Base-by-base conservation (phyloP, 768 basidiomycete genomes). In the Paxillus rubicundulus region DNA sequence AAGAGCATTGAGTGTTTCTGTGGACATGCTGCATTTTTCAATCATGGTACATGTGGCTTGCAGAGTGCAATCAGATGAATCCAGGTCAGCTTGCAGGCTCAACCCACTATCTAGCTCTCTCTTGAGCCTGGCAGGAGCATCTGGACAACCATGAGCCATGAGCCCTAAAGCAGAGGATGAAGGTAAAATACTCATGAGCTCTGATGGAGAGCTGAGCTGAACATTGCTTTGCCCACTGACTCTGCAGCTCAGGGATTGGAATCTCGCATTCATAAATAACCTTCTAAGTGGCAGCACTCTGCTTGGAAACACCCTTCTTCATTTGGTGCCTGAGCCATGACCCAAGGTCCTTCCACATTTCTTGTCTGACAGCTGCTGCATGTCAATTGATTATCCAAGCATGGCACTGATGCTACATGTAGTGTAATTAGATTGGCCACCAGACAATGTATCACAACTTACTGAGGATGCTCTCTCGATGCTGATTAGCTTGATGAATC, bases 301-400 rank as follows among this genome's bases (percentile, higher is more conserved):
- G 65, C 0, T 27, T 47, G 14, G 45, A 6, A 7, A 68, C 49
- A 2, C 64, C 64, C 20, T 57, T 49, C 12, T 42, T 49, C 2
- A 65, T 54, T 9, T 60, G 54, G 4, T 61, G 56, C 1, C 45
- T 47, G 6, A 74, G 55, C 73, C 73, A 76, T 5, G 54, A 48
- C 0, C 74, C 72, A 4, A 75, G 64, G 12, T 69, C 65, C 13
- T 62, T 56, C 5, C 54, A 51, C 4, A 66, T 50, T 14, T 71
- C 67, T 0, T 20, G 13, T 0, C 62, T 66, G 17, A 76, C 66
- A 2, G 57, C 59, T 0, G 47, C 42, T 0, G 64, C 62, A n/a
- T 72, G 71, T 1, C 62, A 58, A 49, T 76, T 72, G 12, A 76
- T 51, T 1, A 72, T 46, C 66, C 69, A 74, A 2, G 72, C 57